phyloP scores from a whole-genome alignment of 2,329 filamentous ascomycete genomes.

The Colletotrichum orchidophilum region DNA sequence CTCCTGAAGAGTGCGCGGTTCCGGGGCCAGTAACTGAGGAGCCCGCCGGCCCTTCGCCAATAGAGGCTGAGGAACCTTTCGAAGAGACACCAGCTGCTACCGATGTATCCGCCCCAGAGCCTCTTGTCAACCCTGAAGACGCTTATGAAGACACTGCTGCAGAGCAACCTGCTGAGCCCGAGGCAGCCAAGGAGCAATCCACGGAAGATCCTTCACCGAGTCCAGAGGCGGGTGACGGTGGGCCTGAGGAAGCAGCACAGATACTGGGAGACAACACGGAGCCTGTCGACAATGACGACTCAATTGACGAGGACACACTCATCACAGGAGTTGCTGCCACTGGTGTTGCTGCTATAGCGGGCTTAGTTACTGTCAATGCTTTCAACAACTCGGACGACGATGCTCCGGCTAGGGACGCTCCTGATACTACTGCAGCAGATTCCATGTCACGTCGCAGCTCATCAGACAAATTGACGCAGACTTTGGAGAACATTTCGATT shows the following conservation, averaged over 20 bases:
- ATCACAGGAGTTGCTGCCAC: slow-evolving; percentile 6
- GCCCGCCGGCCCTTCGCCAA: neutral
- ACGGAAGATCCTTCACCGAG: neutral
- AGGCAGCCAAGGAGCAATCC: neutral
- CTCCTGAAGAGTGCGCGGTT: neutral
- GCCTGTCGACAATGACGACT: neutral
- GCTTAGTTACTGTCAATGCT: neutral
- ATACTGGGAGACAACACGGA: neutral
- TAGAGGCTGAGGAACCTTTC: neutral
- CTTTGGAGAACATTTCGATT: neutral
- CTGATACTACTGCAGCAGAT: neutral
- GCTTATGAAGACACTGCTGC: neutral
- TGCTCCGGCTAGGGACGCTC: neutral
- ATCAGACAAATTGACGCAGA: slow-evolving; percentile 33
- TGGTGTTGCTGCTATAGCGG: slow-evolving; percentile 7
- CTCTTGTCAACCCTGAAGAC: neutral
- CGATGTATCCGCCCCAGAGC: neutral
- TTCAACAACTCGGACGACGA: slow-evolving; percentile 1
- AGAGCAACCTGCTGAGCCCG: neutral
- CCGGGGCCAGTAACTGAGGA: too few species aligned
- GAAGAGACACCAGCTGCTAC: neutral
- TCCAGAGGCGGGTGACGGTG: neutral
- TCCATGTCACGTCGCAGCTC: slow-evolving; percentile 15
- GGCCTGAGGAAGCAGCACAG: neutral
- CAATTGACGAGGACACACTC: neutral